A percentile compares a stretch with the other conserved stretches of the same genome.
Evolutionary conservation across 257 asterid genomes (phyloP).

Genomic region (Cruciata laevipes): DNA sequence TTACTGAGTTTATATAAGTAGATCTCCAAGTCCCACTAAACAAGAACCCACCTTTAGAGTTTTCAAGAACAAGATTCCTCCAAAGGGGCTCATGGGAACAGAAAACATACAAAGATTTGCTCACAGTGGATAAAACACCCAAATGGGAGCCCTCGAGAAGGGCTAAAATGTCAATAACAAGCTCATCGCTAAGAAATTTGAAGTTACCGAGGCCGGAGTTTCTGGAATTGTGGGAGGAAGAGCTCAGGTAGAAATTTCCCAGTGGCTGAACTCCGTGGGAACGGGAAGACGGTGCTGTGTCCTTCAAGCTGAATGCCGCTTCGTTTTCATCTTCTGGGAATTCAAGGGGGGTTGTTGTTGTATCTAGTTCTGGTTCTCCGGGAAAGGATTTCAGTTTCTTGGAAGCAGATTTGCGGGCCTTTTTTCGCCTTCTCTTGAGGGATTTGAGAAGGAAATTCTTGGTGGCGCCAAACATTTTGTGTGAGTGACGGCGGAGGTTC

Average conservation of each 20-base stretch:
- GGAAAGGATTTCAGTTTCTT: conserved; percentile 8
- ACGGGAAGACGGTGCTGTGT: conserved; percentile 42
- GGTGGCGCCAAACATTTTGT: conserved; percentile 45
- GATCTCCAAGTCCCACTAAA: conserved; percentile 62
- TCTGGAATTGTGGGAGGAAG: conserved; percentile 55
- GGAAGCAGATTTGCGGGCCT: conserved; percentile 16
- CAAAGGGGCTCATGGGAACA: conserved; percentile 90
- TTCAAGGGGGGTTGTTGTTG: conserved; percentile 2
- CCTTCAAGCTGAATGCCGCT: conserved; percentile 64
- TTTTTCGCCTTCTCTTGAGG: conserved; percentile 29
- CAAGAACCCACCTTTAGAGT: conserved; percentile 47
- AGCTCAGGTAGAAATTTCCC: conserved; percentile 71
- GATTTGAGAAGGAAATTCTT: conserved; percentile 32
- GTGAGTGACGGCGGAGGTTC: conserved; percentile 7
- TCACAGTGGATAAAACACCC: conserved; percentile 72
- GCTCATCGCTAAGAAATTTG: conserved; percentile 73
- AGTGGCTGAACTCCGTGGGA: conserved; percentile 82
- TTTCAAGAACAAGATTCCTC: conserved; percentile 74
- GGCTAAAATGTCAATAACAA: conserved; percentile 72
- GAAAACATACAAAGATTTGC: conserved; percentile 87
- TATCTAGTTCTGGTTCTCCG: conserved; percentile 21
- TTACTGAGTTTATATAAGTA: conserved; percentile 35
- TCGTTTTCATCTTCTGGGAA: conserved; percentile 31
- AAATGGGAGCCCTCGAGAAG: conserved; percentile 53
- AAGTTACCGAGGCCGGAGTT: conserved; percentile 73